These are phyloP conservation scores for Termitomyces sp. DNA, from an alignment of 768 basidiomycete genomes.

Conservation along the genomic window DNA sequence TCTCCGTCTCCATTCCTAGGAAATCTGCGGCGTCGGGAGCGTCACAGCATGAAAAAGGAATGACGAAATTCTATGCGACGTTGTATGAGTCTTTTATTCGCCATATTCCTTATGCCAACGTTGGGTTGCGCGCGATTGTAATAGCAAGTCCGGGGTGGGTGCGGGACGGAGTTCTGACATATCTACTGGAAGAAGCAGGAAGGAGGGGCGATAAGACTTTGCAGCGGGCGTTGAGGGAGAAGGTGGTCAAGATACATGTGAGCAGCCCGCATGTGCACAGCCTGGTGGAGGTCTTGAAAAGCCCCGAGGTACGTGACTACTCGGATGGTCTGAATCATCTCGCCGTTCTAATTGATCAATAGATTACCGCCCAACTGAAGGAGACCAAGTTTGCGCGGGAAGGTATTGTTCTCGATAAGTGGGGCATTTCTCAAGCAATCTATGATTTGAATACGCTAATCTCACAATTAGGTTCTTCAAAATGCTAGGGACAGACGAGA, in stretches of 20 bases:
- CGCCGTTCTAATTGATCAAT: not conserved
- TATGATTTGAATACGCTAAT: not conserved
- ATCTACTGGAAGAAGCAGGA: conserved; percentile 78
- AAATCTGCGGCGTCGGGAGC: conserved; percentile 82
- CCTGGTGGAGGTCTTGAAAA: conserved; percentile 89
- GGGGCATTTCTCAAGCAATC: not conserved
- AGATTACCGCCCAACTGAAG: conserved; percentile 78
- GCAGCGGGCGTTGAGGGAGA: conserved; percentile 72
- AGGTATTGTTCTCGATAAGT: conserved; percentile 90
- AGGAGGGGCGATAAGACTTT: conserved; percentile 80
- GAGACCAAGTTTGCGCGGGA: conserved; percentile 97
- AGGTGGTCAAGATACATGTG: conserved; percentile 88
- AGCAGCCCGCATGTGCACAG: conserved; percentile 96
- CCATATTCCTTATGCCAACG: conserved; percentile 82
- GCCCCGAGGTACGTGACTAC: conserved; percentile 72
- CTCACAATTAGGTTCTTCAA: conserved; percentile 82
- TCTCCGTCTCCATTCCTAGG: conserved; percentile 86
- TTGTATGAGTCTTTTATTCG: conserved; percentile 86
- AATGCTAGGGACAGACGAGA: conserved; percentile 92
- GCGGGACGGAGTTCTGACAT: conserved; percentile 82
- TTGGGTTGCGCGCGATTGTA: conserved; percentile 81
- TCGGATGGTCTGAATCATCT: not conserved
- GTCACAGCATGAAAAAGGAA: conserved; percentile 90
- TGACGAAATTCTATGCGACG: conserved; percentile 78
- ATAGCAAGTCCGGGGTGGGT: conserved; percentile 98